These are phyloP conservation scores for Amylostereum areolatum DNA, from an alignment of 1,284 basidiomycete genomes.

Conservation along the genomic window DNA sequence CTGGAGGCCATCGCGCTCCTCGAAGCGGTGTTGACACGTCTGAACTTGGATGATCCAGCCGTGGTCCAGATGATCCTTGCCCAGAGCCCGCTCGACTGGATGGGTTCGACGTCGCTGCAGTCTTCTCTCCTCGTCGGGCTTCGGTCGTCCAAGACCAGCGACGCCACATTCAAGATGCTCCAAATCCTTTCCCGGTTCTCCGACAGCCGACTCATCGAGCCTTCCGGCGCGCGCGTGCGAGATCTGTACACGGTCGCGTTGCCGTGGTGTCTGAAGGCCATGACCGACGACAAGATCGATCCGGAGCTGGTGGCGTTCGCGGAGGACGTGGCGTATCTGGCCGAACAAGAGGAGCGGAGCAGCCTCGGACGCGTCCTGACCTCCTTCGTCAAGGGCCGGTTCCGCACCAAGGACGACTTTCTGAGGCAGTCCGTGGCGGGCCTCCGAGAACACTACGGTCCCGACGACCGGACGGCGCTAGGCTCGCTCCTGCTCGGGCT, in stretches of 20 bases:
- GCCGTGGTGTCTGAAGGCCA: conserved; percentile 87
- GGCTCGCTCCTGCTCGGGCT: conserved; percentile 81
- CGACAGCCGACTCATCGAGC: conserved; percentile 69
- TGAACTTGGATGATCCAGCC: conserved; percentile 68
- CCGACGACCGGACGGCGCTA: conserved; percentile 67
- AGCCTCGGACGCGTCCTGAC: conserved; percentile 84
- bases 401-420: conserved; percentile 92
- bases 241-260: conserved; percentile 80
- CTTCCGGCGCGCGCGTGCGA: conserved; percentile 66
- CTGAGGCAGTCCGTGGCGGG: conserved; percentile 84
- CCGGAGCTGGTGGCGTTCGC: conserved; percentile 67
- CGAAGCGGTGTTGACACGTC: conserved; percentile 60
- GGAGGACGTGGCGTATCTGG: conserved; percentile 67
- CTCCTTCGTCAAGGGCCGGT: conserved; percentile 83
- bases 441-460: conserved; percentile 77
- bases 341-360: conserved; percentile 64
- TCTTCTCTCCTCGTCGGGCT: conserved; percentile 75
- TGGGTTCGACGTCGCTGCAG: conserved; percentile 63
- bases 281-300: conserved; percentile 61
- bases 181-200: conserved; percentile 58
- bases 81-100: conserved; percentile 73
- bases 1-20: conserved; percentile 65
- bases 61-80: conserved; percentile 60
- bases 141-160: conserved; percentile 71
- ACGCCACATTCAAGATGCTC: conserved; percentile 66